Evolutionary conservation across 805 yeast genomes (phyloP).

Genomic region (Priceomyces fermenticarens): DNA sequence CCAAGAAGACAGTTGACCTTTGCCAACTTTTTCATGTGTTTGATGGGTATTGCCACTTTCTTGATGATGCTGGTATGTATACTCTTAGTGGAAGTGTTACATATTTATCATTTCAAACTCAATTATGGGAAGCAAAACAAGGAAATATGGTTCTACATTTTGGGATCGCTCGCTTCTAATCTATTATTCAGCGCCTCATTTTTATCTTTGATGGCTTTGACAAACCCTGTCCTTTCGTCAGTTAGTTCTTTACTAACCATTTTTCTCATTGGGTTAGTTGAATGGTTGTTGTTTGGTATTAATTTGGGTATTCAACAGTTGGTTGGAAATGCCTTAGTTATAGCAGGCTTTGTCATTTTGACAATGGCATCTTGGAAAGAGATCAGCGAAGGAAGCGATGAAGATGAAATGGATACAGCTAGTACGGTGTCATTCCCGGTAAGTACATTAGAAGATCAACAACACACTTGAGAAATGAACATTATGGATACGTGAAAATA

Average conservation of each 20-base stretch:
- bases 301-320: conserved; percentile 54
- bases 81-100: conserved; percentile 48
- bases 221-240: conserved; percentile 80
- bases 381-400: conserved; percentile 46
- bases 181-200: conserved; percentile 69
- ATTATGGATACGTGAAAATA: not conserved
- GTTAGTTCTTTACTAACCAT: conserved; percentile 71
- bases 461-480: not conserved
- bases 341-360: conserved; percentile 65
- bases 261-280: conserved; percentile 73
- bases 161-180: conserved; percentile 58
- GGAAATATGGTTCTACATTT: conserved; percentile 44
- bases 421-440: conserved; percentile 42
- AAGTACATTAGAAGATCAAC: conserved; percentile 16
- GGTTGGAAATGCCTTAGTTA: conserved; percentile 66
- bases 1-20: conserved; percentile 73
- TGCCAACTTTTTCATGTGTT: conserved; percentile 71
- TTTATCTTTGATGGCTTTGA: conserved; percentile 73
- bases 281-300: conserved; percentile 65
- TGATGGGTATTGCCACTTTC: conserved; percentile 60
- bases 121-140: conserved; percentile 33
- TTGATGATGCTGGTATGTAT: conserved; percentile 47
- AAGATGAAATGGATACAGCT: conserved; percentile 40
- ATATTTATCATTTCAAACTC: conserved; percentile 56
- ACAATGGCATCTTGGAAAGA: conserved; percentile 66